Evolutionary conservation across 2,329 filamentous ascomycete genomes (phyloP), one percentile per base, ranked within the genome.

Genomic region (Gliomastix tumulicola): DNA sequence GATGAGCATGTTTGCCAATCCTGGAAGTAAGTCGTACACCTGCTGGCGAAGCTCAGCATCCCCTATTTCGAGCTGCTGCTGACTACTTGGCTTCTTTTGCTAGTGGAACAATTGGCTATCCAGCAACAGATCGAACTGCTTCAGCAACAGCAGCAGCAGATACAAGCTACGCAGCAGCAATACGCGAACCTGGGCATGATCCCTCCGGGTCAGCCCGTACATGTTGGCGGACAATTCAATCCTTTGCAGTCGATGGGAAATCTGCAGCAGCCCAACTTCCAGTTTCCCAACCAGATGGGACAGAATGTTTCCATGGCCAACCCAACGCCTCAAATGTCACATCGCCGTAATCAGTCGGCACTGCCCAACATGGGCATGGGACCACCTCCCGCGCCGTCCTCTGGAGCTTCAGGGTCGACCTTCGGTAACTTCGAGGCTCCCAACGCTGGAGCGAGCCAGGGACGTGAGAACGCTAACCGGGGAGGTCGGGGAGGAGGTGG

Each of bases 151-250:
- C 92, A 97, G 61, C 89, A 97, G 63, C 89, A 96, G 60, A 94
- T 97, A 56, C 87, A 94, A 65, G 88, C 88, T 51, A 92, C 88
- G 46, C 88, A 96, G 56, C 89, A 96, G 66, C 90, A 97, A 66
- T 96, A 95, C 70, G 84, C 95, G 54, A 95, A 92, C 62, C 89
- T 96, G 85, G 88, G 88, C 60, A 88, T 97, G 76, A 82, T 97
- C 53, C 83, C 84, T 49, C 83, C 86, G 36, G 84, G 85, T 53
- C 90, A 96, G 66, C 49, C 60, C 46, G 71, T 96, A 41, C 79
- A 78, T 49, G 77, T 79, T 43, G 80, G 79, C 48, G 75, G 74
- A 51, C 71, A 71, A 43, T 92, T 86, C 70, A 84, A 82, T 66
- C 82, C 82, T 54, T 69, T 89, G 62, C 88, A 90, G 66, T 76